phyloP scores from a whole-genome alignment of 1,284 basidiomycete genomes.

The Anthracocystis setariae region DNA sequence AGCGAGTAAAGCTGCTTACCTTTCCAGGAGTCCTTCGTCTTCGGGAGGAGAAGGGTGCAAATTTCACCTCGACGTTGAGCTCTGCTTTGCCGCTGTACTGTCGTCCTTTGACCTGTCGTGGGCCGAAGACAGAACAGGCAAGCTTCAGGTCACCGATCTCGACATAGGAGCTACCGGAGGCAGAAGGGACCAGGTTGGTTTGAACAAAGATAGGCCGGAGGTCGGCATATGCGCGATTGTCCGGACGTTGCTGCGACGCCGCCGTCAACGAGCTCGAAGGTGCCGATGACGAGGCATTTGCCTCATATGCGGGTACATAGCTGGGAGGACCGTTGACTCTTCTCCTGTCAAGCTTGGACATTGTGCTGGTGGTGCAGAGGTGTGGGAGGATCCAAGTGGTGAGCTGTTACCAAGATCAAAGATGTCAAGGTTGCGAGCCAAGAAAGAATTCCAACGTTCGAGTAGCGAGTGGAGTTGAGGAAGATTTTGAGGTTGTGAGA shows the following conservation, averaged over 20 bases:
- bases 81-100: conserved; percentile 84
- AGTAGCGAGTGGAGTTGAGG: conserved; percentile 18
- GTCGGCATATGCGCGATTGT: conserved; percentile 27
- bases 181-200: conserved; percentile 87
- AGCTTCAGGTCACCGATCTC: conserved; percentile 89
- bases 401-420: background rate
- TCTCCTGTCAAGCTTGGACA: conserved; percentile 43
- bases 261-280: conserved; percentile 16
- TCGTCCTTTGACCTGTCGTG: conserved; percentile 80
- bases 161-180: conserved; percentile 93
- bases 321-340: conserved; percentile 43
- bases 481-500: conserved; percentile 15
- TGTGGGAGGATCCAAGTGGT: background rate
- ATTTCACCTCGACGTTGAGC: conserved; percentile 94
- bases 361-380: conserved; percentile 2
- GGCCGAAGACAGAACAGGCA: conserved; percentile 96
- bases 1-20: conserved; percentile 70
- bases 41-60: conserved; percentile 87
- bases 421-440: conserved; percentile 1
- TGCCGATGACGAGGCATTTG: background rate
- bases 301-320: conserved; percentile 30
- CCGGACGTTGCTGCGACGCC: conserved; percentile 22
- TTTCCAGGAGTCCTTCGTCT: conserved; percentile 83
- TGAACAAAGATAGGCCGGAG: conserved; percentile 74
- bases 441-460: conserved; percentile 18